Evolutionary conservation across 257 asterid genomes (phyloP).

Genomic region (Solanum clarkiae): DNA sequence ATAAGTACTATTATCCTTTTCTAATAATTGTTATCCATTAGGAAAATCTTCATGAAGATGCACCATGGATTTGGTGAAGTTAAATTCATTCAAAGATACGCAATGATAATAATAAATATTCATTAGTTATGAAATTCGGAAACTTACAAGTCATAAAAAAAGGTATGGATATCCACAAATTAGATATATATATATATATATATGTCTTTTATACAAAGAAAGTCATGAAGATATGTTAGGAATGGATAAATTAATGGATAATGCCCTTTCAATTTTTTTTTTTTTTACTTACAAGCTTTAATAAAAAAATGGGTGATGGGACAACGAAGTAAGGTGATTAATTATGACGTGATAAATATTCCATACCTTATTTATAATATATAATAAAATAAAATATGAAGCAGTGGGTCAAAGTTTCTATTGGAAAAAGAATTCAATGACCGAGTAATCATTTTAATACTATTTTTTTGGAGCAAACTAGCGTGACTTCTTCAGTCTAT

Average conservation of each 20-base stretch:
- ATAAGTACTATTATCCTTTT: neutral
- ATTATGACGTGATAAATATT: neutral
- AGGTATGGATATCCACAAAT: neutral
- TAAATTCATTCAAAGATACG: neutral
- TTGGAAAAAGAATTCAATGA: neutral
- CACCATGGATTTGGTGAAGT: neutral
- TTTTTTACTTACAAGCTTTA: neutral
- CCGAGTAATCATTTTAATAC: neutral
- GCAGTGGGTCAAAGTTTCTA: neutral
- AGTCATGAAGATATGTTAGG: neutral
- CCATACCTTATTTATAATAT: neutral
- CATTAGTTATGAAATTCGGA: neutral
- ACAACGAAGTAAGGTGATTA: neutral
- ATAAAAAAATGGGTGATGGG: neutral
- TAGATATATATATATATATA: neutral
- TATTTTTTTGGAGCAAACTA: neutral
- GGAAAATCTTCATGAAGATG: neutral
- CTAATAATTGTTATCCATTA: neutral
- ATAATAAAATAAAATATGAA: neutral
- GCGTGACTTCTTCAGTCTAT: neutral
- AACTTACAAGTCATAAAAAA: neutral
- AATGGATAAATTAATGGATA: neutral
- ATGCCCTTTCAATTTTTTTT: neutral
- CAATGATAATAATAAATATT: neutral
- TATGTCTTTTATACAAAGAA: neutral